A percentile compares a stretch with the other conserved stretches of the same genome.
phyloP scores from a whole-genome alignment of 768 basidiomycete species.

The Amanita rimosa region DNA sequence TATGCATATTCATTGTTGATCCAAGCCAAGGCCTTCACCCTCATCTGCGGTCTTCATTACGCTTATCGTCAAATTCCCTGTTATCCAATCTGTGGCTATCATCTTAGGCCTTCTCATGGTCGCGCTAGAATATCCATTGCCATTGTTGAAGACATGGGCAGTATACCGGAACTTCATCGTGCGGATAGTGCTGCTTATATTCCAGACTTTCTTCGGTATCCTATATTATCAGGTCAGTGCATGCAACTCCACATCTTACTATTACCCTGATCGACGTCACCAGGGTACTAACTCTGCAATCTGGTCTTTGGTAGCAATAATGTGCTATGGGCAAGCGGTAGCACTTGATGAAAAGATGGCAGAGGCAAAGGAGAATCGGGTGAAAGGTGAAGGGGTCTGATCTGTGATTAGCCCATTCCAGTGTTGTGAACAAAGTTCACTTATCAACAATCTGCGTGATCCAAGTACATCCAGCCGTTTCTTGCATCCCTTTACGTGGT shows the following conservation, averaged over 20 bases:
- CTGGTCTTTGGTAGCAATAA: slow-evolving; percentile 64
- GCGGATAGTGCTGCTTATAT: slow-evolving; percentile 48
- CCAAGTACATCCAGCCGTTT: background rate
- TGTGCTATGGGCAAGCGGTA: slow-evolving; percentile 58
- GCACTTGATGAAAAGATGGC: slow-evolving; percentile 59
- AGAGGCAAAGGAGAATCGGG: slow-evolving; percentile 53
- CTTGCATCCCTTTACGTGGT: background rate
- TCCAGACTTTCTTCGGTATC: slow-evolving; percentile 51
- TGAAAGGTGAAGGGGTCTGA: slow-evolving; percentile 47
- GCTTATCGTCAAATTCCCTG: slow-evolving; percentile 67
- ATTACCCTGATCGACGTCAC: slow-evolving; percentile 3
- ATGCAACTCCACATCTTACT: background rate
- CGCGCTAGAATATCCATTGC: slow-evolving; percentile 63
- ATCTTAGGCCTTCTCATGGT: slow-evolving; percentile 47
- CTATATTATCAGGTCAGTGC: slow-evolving; percentile 69
- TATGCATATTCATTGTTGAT: background rate
- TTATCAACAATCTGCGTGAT: background rate
- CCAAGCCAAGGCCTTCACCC: slow-evolving; percentile 39
- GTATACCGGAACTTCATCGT: slow-evolving; percentile 58
- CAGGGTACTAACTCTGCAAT: slow-evolving; percentile 80
- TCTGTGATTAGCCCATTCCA: slow-evolving; percentile 2
- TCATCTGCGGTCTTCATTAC: slow-evolving; percentile 52
- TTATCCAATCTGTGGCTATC: slow-evolving; percentile 64
- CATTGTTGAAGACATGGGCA: slow-evolving; percentile 38
- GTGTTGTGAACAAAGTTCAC: background rate